Percentiles rank a stretch among this genome's conserved stretches.
phyloP scores from a whole-genome alignment of 2,329 filamentous ascomycete species.

The Eutypella sp. region DNA sequence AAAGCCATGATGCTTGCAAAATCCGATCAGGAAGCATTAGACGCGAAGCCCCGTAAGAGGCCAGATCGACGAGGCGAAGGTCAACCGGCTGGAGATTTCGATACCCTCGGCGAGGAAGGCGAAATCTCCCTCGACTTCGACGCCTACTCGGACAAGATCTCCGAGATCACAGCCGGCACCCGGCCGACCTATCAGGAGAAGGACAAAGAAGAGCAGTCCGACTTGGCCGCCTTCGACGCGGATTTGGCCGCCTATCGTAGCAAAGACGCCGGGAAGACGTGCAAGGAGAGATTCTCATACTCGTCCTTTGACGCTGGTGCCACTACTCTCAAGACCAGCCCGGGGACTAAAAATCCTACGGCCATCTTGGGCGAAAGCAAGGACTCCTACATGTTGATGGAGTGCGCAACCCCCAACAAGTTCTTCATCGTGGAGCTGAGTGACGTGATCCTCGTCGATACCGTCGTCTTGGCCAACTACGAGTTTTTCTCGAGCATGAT shows the following conservation, averaged over 20 bases:
- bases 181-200: slow-evolving; percentile 19
- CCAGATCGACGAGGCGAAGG: slow-evolving; percentile 44
- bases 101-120: slow-evolving; percentile 78
- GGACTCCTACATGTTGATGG: slow-evolving; percentile 96
- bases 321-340: slow-evolving; percentile 84
- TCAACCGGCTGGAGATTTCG: slow-evolving; percentile 60
- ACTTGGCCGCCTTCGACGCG: slow-evolving; percentile 42
- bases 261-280: slow-evolving; percentile 94
- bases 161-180: slow-evolving; percentile 33
- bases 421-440: slow-evolving; percentile 93
- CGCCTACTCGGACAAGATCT: slow-evolving; percentile 40
- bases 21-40: slow-evolving; percentile 66
- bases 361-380: slow-evolving; percentile 94
- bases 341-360: slow-evolving; percentile 79
- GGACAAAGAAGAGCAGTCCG: slow-evolving; percentile 29
- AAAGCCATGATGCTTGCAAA: slow-evolving; percentile 88
- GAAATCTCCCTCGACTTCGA: slow-evolving; percentile 67
- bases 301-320: slow-evolving; percentile 96
- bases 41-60: slow-evolving; percentile 60
- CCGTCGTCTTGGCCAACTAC: slow-evolving; percentile 94
- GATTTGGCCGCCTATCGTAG: slow-evolving; percentile 58
- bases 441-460: slow-evolving; percentile 82
- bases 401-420: slow-evolving; percentile 82
- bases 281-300: slow-evolving; percentile 96
- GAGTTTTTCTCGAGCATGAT: slow-evolving; percentile 99